phyloP scores from a whole-genome alignment of 495 filamentous ascomycete genomes.

The Lasiosphaeria miniovina region DNA sequence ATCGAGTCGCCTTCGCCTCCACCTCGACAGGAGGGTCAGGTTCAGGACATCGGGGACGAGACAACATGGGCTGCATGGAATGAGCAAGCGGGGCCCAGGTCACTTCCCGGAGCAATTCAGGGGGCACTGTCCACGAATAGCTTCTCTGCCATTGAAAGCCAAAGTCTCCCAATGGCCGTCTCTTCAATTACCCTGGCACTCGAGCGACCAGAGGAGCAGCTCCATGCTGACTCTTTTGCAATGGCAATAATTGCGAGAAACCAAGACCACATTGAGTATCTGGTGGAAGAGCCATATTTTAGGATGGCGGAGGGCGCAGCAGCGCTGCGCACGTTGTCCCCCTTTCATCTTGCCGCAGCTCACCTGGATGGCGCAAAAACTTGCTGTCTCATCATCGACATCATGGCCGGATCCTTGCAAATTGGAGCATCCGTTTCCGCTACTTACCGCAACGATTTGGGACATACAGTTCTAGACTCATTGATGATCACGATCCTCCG shows the following conservation, averaged over 20 bases:
- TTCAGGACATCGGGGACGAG: not conserved
- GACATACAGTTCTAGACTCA: conserved; percentile 42
- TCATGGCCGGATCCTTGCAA: not conserved
- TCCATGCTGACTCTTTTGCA: conserved; percentile 31
- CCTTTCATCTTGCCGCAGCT: not conserved
- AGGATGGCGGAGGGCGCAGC: not conserved
- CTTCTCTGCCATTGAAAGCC: conserved; percentile 6
- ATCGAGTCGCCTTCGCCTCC: not conserved
- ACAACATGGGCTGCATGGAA: conserved; percentile 3
- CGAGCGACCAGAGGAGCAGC: not conserved
- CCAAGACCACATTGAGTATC: not conserved
- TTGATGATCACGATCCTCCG: conserved; percentile 41
- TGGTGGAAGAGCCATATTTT: not conserved
- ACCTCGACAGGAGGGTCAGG: not conserved
- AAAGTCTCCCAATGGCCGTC: not conserved
- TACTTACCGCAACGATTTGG: conserved; percentile 30
- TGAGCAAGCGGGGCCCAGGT: not conserved
- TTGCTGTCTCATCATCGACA: not conserved
- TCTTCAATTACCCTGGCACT: not conserved
- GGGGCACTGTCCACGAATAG: conserved; percentile 6
- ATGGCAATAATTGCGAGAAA: conserved; percentile 40
- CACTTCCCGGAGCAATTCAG: conserved; percentile 23
- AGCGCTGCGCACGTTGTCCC: not conserved
- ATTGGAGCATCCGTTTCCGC: not conserved
- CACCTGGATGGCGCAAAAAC: not conserved